Base-by-base conservation (phyloP, 2,329 filamentous ascomycete species). In the Fulvia fulva region DNA sequence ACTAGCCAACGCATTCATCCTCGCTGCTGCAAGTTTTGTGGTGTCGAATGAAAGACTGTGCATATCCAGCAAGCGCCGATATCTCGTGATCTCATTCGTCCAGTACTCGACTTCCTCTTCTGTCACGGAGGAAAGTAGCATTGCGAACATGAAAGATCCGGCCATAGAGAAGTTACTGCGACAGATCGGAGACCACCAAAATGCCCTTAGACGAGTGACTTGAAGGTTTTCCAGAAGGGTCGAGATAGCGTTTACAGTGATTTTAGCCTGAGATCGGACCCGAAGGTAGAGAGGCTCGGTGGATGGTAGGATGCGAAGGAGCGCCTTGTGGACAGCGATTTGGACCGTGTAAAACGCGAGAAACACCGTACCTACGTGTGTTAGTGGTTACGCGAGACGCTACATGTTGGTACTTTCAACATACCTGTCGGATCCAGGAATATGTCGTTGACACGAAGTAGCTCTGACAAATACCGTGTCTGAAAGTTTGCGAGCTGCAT, bases 181-280 rank as follows among this genome's bases (percentile, higher is more conserved):
- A 52, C 54, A 62, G 12, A 65, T 60, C 1, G 63, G 64, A 14
- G 61, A 63, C 64, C 64, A 66, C 64, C 64, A 66, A 49, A 66
- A 66, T 9, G 64, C 59, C 22, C 64, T 55, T 3, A 66, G 52
- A 22, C 64, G 57, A 23, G 63, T 61, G 12, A 65, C 63, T 54
- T 62, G 64, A 8, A 66, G 56, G 37, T 62, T 65, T 32, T 62
- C 61, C 8, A 66, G 56, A 16, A 65, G 58, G 23, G 56, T 58
- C 6, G 59, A 60, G 28, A 63, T 60, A n/a, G 59, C 52, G 3
- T 19, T 44, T 6, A 65, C 51, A 44, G 53, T 44, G 12, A 58
- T 43, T 28, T 63, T 65, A n/a, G 63, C 58, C 47, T 56, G 53
- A 5, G 46, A 32, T 34, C 61, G 64, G 12, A 63, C 21, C 12